These are phyloP conservation scores for Silene coronaria DNA, from an alignment of 179 eudicot species.

Conservation along the genomic window DNA sequence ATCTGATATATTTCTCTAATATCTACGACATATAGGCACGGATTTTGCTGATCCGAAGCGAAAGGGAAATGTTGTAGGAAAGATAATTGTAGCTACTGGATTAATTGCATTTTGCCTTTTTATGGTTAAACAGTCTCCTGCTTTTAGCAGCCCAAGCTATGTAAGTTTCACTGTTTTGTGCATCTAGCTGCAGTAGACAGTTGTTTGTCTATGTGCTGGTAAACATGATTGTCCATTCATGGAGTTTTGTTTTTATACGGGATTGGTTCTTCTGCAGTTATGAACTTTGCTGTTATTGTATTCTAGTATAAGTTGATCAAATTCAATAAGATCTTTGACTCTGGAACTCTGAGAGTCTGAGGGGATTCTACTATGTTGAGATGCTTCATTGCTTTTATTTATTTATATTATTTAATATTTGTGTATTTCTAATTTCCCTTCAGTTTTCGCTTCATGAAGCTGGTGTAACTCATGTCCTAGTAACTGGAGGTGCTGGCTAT, in stretches of 20 bases:
- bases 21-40: constrained; percentile 48
- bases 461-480: constrained; percentile 86
- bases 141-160: constrained; percentile 50
- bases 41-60: constrained; percentile 70
- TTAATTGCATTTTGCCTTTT: constrained; percentile 68
- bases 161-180: constrained; percentile 34
- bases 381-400: no score
- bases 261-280: no score
- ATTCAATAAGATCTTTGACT: no score
- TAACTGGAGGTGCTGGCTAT: constrained; percentile 97
- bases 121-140: constrained; percentile 60
- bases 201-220: no score
- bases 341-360: no score
- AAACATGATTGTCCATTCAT: no score
- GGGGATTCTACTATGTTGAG: no score
- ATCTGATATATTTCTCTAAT: neutral
- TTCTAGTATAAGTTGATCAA: no score
- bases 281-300: no score
- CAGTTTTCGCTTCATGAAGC: constrained; percentile 79
- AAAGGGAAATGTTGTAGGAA: constrained; percentile 51
- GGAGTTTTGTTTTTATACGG: no score
- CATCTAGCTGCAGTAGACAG: neutral
- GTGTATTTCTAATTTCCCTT: neutral
- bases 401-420: no score
- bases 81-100: constrained; percentile 55